Percentiles rank a stretch among this genome's conserved stretches.
Evolutionary conservation across 176 grass and related monocot genomes (phyloP).

Genomic region (Secale cereale): DNA sequence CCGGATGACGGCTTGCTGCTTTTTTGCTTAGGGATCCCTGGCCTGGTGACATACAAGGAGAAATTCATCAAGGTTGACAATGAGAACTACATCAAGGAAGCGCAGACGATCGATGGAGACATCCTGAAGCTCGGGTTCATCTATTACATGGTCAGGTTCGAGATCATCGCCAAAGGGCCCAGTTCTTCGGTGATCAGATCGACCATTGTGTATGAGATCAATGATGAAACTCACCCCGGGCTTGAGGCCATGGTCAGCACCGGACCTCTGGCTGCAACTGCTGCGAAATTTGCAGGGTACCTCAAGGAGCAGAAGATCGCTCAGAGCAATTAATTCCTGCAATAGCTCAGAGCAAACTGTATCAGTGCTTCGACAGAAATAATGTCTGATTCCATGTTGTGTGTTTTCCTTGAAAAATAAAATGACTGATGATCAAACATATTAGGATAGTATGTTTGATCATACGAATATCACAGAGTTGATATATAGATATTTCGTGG

Average conservation of each 20-base stretch:
- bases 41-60: conserved; percentile 18
- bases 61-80: conserved; percentile 30
- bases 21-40: conserved; percentile 16
- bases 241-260: conserved; percentile 28
- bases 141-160: conserved; percentile 28
- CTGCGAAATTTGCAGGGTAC: conserved; percentile 10
- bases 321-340: neutral
- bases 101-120: conserved; percentile 16
- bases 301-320: conserved; percentile 22
- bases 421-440: neutral
- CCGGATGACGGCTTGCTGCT: neutral
- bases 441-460: neutral
- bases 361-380: neutral
- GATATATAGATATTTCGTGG: neutral
- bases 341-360: neutral
- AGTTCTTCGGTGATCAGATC: conserved; percentile 30
- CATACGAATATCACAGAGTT: neutral
- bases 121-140: conserved; percentile 35
- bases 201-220: conserved; percentile 30
- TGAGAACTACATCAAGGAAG: conserved; percentile 33
- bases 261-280: conserved; percentile 18
- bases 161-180: conserved; percentile 27
- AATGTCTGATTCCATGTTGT: neutral
- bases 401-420: neutral
- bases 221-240: neutral